These are phyloP conservation scores for Mortierella sp. DNA, from an alignment of 371 early-diverging fungal genomes.

Conservation along the genomic window DNA sequence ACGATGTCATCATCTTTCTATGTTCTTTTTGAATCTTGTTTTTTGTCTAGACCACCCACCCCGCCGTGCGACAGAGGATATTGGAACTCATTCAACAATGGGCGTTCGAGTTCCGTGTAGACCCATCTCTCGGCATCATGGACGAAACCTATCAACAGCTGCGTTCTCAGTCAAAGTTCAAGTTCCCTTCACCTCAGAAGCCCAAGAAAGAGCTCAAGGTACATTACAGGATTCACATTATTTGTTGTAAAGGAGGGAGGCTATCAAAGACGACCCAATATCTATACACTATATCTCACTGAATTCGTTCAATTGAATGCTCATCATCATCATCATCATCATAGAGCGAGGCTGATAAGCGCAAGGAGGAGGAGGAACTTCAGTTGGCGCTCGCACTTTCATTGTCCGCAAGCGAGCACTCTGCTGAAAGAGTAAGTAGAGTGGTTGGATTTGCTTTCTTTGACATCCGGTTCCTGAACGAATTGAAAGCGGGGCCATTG, in stretches of 20 bases:
- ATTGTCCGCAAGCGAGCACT: constrained; percentile 77
- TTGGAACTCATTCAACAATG: constrained; percentile 92
- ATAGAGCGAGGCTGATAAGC: constrained; percentile 76
- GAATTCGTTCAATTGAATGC: too few relatives aligned
- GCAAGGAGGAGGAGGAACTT: constrained; percentile 92
- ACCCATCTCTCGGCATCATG: constrained; percentile 87
- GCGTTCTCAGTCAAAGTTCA: constrained; percentile 62
- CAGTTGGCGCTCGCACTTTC: constrained; percentile 94
- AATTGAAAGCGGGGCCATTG: not conserved
- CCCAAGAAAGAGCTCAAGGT: constrained; percentile 80
- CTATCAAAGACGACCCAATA: not conserved
- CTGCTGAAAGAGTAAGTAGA: constrained; percentile 52
- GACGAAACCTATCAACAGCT: constrained; percentile 87
- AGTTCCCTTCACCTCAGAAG: constrained; percentile 87
- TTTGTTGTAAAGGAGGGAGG: not conserved
- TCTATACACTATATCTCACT: too few relatives aligned
- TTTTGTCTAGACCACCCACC: constrained; percentile 72
- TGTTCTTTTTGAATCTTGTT: not conserved
- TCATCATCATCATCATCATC: not conserved
- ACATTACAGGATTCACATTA: not conserved
- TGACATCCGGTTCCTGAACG: constrained; percentile 27
- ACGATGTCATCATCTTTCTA: constrained; percentile 2
- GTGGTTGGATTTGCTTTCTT: constrained; percentile 32
- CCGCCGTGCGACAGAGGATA: constrained; percentile 81
- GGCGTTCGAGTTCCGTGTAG: constrained; percentile 86